Evolutionary conservation across 371 early-diverging fungal species (phyloP).

Genomic region (Mucor velutinosus): DNA sequence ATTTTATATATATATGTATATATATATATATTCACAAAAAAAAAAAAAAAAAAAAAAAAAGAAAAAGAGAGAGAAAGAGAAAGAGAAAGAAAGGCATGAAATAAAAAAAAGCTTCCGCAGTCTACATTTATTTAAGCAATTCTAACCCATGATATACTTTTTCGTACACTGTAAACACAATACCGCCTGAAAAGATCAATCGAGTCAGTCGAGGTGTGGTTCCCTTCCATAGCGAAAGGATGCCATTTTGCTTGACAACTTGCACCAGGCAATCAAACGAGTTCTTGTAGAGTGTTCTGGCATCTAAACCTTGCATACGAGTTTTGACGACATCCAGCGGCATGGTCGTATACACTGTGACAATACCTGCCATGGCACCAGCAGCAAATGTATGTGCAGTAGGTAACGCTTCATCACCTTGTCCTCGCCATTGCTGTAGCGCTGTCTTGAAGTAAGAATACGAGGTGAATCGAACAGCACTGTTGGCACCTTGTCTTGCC

Average conservation of each 20-base stretch:
- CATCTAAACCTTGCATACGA: slow-evolving; percentile 85
- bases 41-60: no score
- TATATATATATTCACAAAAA: no score
- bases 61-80: no score
- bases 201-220: slow-evolving; percentile 89
- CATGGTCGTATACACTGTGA: slow-evolving; percentile 94
- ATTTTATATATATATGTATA: not conserved
- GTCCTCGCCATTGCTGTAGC: slow-evolving; percentile 43
- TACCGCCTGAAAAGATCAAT: slow-evolving; percentile 91
- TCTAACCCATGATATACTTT: slow-evolving; percentile 56
- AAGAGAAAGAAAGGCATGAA: not conserved
- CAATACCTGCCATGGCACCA: slow-evolving; percentile 84
- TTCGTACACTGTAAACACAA: slow-evolving; percentile 93
- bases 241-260: slow-evolving; percentile 75
- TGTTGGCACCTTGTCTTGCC: slow-evolving; percentile 91
- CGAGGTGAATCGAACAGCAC: slow-evolving; percentile 86
- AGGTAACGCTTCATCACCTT: slow-evolving; percentile 57
- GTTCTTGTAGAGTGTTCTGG: slow-evolving; percentile 66
- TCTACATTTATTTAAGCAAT: slow-evolving; percentile 5
- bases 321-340: slow-evolving; percentile 95
- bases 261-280: slow-evolving; percentile 75
- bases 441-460: slow-evolving; percentile 79
- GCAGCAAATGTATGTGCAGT: slow-evolving; percentile 71
- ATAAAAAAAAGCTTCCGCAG: slow-evolving; percentile 20
- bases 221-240: slow-evolving; percentile 89